Conservation (phyloP, 768 basidiomycete genomes). For the Albatrellus ellisii region DNA sequence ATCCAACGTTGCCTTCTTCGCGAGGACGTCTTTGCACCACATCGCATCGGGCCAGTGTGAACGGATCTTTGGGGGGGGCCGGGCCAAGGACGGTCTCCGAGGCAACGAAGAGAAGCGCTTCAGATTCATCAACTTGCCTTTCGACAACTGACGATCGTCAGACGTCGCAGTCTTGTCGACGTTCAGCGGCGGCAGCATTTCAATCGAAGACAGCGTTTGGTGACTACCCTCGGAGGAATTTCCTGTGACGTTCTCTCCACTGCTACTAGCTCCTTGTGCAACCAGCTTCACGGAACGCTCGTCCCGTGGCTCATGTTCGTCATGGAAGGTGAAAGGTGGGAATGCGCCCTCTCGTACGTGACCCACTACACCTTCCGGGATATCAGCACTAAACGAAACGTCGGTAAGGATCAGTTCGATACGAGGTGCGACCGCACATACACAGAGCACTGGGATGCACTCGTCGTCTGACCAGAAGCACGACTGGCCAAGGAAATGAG, state of each 20-base stretch:
- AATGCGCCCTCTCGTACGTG: slow-evolving; percentile 52
- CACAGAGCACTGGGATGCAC: too few relatives aligned
- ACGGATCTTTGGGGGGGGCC: slow-evolving; percentile 20
- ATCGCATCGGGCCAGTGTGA: slow-evolving; percentile 49
- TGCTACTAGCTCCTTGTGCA: neutral
- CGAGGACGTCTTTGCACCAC: slow-evolving; percentile 51
- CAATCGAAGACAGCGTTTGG: slow-evolving; percentile 3
- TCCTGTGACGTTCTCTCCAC: neutral
- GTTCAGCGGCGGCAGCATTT: neutral
- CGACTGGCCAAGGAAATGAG: slow-evolving; percentile 1
- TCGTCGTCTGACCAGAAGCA: neutral
- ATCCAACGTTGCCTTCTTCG: slow-evolving; percentile 44
- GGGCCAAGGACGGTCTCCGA: slow-evolving; percentile 40
- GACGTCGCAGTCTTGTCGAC: slow-evolving; percentile 2
- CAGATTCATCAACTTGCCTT: slow-evolving; percentile 18
- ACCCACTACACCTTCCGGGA: neutral
- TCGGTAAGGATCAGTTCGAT: slow-evolving; percentile 6
- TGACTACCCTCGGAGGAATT: slow-evolving; percentile 15
- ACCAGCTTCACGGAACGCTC: neutral
- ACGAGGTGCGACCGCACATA: neutral
- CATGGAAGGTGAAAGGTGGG: slow-evolving; percentile 28
- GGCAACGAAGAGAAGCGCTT: slow-evolving; percentile 47
- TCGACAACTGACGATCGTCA: slow-evolving; percentile 6
- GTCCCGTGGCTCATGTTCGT: slow-evolving; percentile 8
- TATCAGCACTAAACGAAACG: slow-evolving; percentile 15